phyloP scores from a whole-genome alignment of 345 rosid genomes.

The Rhodamnia argentea region DNA sequence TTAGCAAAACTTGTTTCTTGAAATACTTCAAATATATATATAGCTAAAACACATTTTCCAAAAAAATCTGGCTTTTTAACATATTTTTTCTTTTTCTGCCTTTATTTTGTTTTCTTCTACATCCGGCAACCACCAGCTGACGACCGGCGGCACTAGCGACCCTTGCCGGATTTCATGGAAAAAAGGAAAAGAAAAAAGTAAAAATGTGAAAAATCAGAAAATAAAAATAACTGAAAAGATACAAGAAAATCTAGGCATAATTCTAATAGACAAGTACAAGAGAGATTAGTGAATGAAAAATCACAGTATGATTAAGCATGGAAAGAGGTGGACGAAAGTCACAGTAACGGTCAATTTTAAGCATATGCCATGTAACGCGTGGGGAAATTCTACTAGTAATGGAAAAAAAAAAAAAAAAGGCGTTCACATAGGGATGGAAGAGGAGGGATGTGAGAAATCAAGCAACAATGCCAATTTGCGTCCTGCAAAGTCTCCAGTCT shows the following conservation, averaged over 20 bases:
- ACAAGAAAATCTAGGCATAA: background rate
- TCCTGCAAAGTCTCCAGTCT: background rate
- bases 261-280: background rate
- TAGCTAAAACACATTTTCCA: too few relatives aligned
- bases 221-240: background rate
- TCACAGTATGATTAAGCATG: background rate
- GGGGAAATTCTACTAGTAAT: too few relatives aligned
- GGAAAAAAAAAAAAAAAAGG: background rate
- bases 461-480: background rate
- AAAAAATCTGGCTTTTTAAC: too few relatives aligned
- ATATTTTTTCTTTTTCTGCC: too few relatives aligned
- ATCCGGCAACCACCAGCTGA: too few relatives aligned
- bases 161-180: too few relatives aligned
- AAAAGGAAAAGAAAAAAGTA: too few relatives aligned
- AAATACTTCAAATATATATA: too few relatives aligned
- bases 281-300: background rate
- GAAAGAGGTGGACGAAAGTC: background rate
- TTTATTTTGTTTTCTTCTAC: too few relatives aligned
- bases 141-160: too few relatives aligned
- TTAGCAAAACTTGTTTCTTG: too few relatives aligned
- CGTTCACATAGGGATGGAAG: background rate
- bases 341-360: background rate
- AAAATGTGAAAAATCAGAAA: too few relatives aligned
- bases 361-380: background rate
- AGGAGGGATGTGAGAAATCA: background rate